Base-by-base conservation (phyloP, 768 basidiomycete genomes). In the Tylopilus plumbeoviolaceoides region DNA sequence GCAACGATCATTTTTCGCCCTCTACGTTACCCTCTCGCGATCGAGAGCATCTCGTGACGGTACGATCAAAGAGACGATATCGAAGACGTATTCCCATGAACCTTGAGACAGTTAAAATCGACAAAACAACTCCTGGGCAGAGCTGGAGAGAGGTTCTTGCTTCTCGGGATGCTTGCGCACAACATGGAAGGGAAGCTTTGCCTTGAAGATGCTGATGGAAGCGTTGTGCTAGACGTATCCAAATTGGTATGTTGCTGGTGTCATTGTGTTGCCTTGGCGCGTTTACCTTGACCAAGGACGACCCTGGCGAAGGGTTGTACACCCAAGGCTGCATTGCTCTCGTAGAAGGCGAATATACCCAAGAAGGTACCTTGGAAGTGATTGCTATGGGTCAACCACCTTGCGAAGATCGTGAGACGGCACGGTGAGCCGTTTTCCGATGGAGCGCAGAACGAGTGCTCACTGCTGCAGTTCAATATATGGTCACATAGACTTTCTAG, bases 1-100 rank as follows among this genome's bases (percentile, higher is more conserved):
- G 97, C 38, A 98, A 98, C 63, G 97, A 99, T 66, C 94, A 98
- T 68, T 99, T 99, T 71, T 92, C 92, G 2, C 95, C 97, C 3
- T 95, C 95, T 7, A 94, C 93, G 0, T 71, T 98, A 36, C 90
- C 93, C 39, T 94, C 92, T 15, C 82, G 85, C 48, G 91, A 98
- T 70, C 75, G 93, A 53, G 85, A 87, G 56, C 83, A 84, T 51
- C 84, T 97, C 51, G 85, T 98, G 43, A 97, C 95, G 56, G 92
- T 91, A 63, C 59, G 83, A 56, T 51, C 52, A 57, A 42, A 47
- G 48, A 52, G 53, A 38, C 53, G 43, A 47, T 56, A 45, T 55
- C 44, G 23, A 21, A 43, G 49, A 44, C 57, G 43, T 47, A 50
- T 60, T 57, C 64, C 54, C 58, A 61, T 56, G 39, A 56, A 45